These are phyloP conservation scores for Suhomyces guaymorum DNA, from an alignment of 1,139 yeast genomes.

Conservation along the genomic window DNA sequence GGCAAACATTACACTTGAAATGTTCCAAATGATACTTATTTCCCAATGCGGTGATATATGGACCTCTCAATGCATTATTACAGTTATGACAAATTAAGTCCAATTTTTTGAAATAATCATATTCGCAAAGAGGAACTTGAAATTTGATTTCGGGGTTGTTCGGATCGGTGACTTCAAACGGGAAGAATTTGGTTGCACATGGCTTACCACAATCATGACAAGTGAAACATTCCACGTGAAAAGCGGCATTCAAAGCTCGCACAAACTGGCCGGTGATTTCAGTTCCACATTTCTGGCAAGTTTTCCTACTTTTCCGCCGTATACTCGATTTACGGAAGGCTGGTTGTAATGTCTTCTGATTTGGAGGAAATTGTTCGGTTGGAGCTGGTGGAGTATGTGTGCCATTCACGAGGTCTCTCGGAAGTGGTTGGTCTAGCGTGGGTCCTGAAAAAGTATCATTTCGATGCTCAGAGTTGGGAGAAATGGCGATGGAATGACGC, in stretches of 20 bases:
- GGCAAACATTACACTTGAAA: slow-evolving; percentile 88
- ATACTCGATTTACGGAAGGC: slow-evolving; percentile 13
- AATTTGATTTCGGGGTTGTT: slow-evolving; percentile 28
- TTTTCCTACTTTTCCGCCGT: slow-evolving; percentile 34
- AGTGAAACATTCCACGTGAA: slow-evolving; percentile 83
- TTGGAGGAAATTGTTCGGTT: slow-evolving; percentile 13
- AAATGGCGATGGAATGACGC: slow-evolving; percentile 23
- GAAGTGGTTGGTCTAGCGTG: slow-evolving; percentile 3
- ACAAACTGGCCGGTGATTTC: slow-evolving; percentile 81
- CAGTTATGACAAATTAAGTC: slow-evolving; percentile 84
- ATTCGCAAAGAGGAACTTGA: slow-evolving; percentile 85
- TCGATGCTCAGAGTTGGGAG: slow-evolving; percentile 15
- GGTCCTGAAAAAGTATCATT: slow-evolving; percentile 3
- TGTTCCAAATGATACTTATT: slow-evolving; percentile 93
- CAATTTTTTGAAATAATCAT: slow-evolving; percentile 83
- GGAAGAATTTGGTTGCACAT: slow-evolving; percentile 74
- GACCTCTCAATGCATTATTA: slow-evolving; percentile 82
- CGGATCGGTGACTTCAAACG: slow-evolving; percentile 44
- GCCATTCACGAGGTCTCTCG: slow-evolving; percentile 1
- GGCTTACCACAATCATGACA: slow-evolving; percentile 80
- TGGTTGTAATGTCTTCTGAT: slow-evolving; percentile 6
- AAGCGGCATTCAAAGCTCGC: slow-evolving; percentile 76
- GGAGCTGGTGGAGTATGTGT: slow-evolving; percentile 8
- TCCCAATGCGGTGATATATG: slow-evolving; percentile 92
- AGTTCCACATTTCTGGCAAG: slow-evolving; percentile 63